Conservation (phyloP, 2,329 filamentous ascomycete species). For the Blastomyces parvus region DNA sequence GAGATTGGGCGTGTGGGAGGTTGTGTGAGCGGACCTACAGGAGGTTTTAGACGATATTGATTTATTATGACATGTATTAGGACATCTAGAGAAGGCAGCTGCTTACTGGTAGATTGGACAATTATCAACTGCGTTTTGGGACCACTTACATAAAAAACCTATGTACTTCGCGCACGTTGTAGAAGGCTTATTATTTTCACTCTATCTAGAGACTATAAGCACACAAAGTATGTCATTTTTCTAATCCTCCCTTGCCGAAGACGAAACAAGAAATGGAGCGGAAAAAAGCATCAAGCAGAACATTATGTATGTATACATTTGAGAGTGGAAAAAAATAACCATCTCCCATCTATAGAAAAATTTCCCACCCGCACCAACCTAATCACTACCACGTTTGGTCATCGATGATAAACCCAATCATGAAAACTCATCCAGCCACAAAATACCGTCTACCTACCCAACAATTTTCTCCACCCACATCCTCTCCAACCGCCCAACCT, state of each 20-base stretch:
- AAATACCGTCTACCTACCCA: constrained; percentile 22
- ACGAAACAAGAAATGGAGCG: background rate
- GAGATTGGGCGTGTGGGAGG: constrained; percentile 69
- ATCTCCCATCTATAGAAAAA: background rate
- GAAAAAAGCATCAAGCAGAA: background rate
- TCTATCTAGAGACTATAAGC: background rate
- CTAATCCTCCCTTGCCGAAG: background rate
- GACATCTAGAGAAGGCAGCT: background rate
- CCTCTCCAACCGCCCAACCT: constrained; percentile 78
- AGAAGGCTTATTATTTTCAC: background rate
- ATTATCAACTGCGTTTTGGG: background rate
- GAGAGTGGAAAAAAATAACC: background rate
- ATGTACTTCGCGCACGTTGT: background rate
- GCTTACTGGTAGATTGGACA: background rate
- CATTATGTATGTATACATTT: background rate
- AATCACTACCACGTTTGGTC: background rate
- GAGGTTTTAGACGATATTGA: background rate
- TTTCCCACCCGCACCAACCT: background rate
- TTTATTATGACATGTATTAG: background rate
- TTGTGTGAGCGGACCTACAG: constrained; percentile 23
- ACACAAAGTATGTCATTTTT: background rate
- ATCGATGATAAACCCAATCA: background rate
- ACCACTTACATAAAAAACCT: background rate
- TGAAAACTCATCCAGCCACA: background rate
- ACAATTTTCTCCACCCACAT: constrained; percentile 75